Conservation (phyloP, 768 basidiomycete species). For the Tulasnella sp. region DNA sequence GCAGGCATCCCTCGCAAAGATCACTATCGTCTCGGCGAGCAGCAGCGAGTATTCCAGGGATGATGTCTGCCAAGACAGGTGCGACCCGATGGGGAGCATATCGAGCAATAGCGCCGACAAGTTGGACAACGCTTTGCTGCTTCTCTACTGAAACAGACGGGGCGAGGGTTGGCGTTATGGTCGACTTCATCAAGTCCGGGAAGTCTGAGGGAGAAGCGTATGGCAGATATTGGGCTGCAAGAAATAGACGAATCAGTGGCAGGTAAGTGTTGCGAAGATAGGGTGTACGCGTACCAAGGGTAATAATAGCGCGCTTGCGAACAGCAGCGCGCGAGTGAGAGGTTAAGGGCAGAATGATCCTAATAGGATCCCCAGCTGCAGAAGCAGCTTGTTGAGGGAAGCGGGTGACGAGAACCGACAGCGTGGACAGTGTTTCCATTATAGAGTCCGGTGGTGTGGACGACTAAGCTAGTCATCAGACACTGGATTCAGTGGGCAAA, state of each 20-base stretch:
- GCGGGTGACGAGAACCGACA: conserved; percentile 79
- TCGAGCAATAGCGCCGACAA: conserved; percentile 70
- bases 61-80: conserved; percentile 47
- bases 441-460: conserved; percentile 70
- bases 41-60: conserved; percentile 61
- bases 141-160: conserved; percentile 48
- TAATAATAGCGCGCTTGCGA: conserved; percentile 83
- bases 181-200: conserved; percentile 44
- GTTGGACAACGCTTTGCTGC: conserved; percentile 66
- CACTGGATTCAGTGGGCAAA: neutral
- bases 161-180: conserved; percentile 50
- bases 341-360: conserved; percentile 59
- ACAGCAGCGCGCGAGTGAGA: conserved; percentile 74
- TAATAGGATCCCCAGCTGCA: conserved; percentile 49
- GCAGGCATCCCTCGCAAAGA: conserved; percentile 65
- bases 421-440: conserved; percentile 71
- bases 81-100: conserved; percentile 60
- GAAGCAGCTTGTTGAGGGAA: conserved; percentile 60
- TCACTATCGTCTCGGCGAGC: conserved; percentile 73
- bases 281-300: conserved; percentile 32
- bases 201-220: conserved; percentile 56
- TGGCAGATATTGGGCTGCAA: conserved; percentile 63
- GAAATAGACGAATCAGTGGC: neutral
- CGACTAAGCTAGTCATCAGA: conserved; percentile 31
- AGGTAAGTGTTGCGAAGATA: neutral